Evolutionary conservation across 2,329 filamentous ascomycete species (phyloP), one percentile per base, ranked within the genome.

Genomic region (Teratosphaeria gauchensis): DNA sequence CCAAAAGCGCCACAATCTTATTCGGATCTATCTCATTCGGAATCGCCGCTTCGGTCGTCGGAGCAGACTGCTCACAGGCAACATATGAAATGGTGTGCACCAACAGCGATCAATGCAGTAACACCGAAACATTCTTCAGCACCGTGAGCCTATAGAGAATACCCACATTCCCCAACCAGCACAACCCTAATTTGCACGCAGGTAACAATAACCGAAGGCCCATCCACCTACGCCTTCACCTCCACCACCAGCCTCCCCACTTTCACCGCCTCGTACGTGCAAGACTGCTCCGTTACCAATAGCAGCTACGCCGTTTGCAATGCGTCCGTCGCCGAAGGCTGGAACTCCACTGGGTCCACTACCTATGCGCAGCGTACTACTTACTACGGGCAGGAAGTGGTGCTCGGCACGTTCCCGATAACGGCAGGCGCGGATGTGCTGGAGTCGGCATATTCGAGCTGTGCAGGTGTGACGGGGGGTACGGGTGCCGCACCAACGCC

Each of bases 41-140:
- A 8, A 46, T 59, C 14, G 58, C 51, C 24, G 58, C 33, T 11
- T 59, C 58, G 2, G 31, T 59, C 51, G 51, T 59, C 24, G 30
- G 4, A 31, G 58, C 54, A 19, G 51, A 54, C 33, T 33, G 31
- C 30, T 59, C 46, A 21, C 55, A 54, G 5, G 57, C 58, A 11
- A 59, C 55, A 24, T 57, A 57, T 30, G 31, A 51, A 12, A 31
- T 59, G n/a, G 31, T 21, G 12, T 59, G 58, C 52, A 59, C 58
- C 28, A 55, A 59, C 51, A 30, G 14, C 24, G 33, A 55, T 51
- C 19, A 28, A 14, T 57, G 32, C 51, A 19, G 16, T 30, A 30
- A 32, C 51, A 53, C 46, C 30, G 46, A 31, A 21, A 53, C 16
- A 14, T 48, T 32, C 14, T 21, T 33, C 12, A 28, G 31, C 16